Evolutionary conservation across 352 stramenopile species (phyloP).

Genomic region (Phytophthora tentaculata): DNA sequence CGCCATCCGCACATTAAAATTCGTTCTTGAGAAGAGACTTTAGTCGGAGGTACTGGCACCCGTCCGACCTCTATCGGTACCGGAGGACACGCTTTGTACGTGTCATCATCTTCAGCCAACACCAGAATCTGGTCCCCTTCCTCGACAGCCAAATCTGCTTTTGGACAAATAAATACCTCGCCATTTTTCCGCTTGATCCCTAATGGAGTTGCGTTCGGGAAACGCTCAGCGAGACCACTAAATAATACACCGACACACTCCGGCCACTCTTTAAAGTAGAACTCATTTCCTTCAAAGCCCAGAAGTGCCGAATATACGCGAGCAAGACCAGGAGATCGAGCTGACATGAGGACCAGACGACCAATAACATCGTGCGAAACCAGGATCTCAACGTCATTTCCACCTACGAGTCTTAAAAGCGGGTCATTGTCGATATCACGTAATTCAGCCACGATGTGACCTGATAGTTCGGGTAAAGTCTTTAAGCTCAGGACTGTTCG

Average conservation of each 20-base stretch:
- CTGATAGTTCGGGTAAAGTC: constrained; percentile 64
- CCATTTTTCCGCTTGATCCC: constrained; percentile 71
- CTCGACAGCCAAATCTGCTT: constrained; percentile 38
- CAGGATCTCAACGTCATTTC: constrained; percentile 81
- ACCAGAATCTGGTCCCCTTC: constrained; percentile 81
- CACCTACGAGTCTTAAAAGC: constrained; percentile 78
- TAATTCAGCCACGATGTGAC: constrained; percentile 89
- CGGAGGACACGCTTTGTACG: constrained; percentile 73
- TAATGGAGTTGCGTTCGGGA: constrained; percentile 83
- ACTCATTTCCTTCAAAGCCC: constrained; percentile 89
- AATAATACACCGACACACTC: constrained; percentile 79
- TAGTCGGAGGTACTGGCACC: constrained; percentile 31
- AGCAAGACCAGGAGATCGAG: constrained; percentile 79
- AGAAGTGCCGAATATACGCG: constrained; percentile 73
- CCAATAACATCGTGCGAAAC: constrained; percentile 92
- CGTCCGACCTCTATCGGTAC: constrained; percentile 45
- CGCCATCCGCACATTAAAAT: constrained; percentile 91
- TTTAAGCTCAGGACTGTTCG: constrained; percentile 85
- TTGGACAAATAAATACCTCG: constrained; percentile 68
- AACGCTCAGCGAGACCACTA: constrained; percentile 65
- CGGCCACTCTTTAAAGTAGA: constrained; percentile 90
- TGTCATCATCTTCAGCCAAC: constrained; percentile 89
- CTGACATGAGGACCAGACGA: constrained; percentile 86
- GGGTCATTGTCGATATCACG: constrained; percentile 90
- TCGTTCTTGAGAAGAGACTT: constrained; percentile 46